Conservation (phyloP, 371 early-diverging fungal species). For the Mortierella sp. region DNA sequence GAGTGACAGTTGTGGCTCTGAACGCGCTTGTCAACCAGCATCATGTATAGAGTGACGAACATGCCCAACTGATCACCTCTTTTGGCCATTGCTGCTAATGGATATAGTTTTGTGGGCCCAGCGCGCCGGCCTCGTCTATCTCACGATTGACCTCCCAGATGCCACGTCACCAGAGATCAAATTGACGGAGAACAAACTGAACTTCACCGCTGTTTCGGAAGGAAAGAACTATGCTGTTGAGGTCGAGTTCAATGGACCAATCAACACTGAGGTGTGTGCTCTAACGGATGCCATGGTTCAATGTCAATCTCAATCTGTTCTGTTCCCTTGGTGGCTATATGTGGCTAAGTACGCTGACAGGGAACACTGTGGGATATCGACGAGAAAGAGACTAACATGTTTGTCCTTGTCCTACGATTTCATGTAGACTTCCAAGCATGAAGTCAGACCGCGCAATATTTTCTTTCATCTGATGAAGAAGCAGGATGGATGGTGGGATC, state of each 20-base stretch:
- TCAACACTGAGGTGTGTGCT: conserved; percentile 76
- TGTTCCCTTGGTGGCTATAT: too few species aligned
- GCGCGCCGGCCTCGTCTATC: conserved; percentile 79
- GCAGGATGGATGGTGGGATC: conserved; percentile 84
- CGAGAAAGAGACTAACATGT: too few species aligned
- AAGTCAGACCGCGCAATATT: conserved; percentile 73
- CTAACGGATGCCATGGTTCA: neutral
- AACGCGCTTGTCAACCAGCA: too few species aligned
- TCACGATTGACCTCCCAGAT: conserved; percentile 89
- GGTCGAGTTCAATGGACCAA: conserved; percentile 77
- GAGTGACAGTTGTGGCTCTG: too few species aligned
- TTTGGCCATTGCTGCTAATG: neutral
- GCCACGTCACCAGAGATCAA: conserved; percentile 70
- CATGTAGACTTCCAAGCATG: conserved; percentile 73
- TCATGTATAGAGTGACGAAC: too few species aligned
- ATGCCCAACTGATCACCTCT: neutral
- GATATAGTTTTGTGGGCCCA: conserved; percentile 96
- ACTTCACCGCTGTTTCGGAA: conserved; percentile 68
- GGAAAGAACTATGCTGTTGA: conserved; percentile 79
- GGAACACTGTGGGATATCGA: too few species aligned
- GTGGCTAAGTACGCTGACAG: too few species aligned
- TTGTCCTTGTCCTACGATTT: neutral
- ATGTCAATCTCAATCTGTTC: neutral
- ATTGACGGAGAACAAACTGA: conserved; percentile 67
- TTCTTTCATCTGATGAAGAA: conserved; percentile 78